Conservation (phyloP, 2,329 filamentous ascomycete genomes). For the Botrytis sinoallii region DNA sequence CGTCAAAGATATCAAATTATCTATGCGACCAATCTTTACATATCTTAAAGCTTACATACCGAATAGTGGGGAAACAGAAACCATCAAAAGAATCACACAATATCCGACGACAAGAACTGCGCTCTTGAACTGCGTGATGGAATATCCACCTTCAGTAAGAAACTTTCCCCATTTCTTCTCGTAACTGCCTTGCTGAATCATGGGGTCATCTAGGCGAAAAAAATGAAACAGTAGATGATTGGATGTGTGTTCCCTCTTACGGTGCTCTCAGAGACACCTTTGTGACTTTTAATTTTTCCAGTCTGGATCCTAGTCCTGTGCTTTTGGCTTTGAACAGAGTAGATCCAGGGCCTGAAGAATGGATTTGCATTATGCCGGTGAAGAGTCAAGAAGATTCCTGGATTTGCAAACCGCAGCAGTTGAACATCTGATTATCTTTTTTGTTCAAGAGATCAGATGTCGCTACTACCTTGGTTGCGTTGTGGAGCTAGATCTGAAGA, state of each 20-base stretch:
- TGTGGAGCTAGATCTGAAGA: not conserved
- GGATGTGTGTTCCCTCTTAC: not conserved
- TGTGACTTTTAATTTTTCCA: not conserved
- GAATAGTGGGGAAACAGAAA: not conserved
- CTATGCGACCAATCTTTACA: not conserved
- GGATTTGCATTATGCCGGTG: not conserved
- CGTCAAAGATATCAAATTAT: not conserved
- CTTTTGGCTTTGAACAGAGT: not conserved
- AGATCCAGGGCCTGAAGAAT: not conserved
- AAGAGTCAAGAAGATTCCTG: not conserved
- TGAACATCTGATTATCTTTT: not conserved
- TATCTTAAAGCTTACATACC: not conserved
- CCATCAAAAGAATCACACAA: not conserved
- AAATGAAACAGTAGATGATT: rapidly evolving
- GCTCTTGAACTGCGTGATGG: not conserved
- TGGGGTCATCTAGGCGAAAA: not conserved
- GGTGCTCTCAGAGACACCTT: not conserved
- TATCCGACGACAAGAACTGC: not conserved
- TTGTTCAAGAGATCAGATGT: not conserved
- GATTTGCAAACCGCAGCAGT: not conserved
- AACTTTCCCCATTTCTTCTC: not conserved
- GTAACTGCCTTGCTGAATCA: not conserved
- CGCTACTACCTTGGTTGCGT: not conserved
- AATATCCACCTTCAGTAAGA: not conserved
- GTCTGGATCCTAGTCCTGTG: rapidly evolving